Conservation (phyloP, 805 yeast species). For the Monosporozyma yasuniensis region DNA sequence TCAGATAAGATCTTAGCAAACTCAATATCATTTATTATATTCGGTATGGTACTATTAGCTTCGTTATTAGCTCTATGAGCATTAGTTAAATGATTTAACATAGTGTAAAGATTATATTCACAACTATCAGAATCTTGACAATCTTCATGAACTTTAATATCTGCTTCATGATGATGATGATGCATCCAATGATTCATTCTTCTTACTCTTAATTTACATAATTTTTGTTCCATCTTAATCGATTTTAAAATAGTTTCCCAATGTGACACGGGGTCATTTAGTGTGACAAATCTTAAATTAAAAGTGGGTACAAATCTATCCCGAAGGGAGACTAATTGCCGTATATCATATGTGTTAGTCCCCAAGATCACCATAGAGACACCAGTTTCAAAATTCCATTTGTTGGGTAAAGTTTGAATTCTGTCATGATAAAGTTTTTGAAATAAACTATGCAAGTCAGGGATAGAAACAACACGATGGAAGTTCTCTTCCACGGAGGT, state of each 20-base stretch:
- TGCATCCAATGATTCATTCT: conserved; percentile 29
- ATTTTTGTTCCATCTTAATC: conserved; percentile 2
- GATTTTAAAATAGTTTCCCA: conserved; percentile 1
- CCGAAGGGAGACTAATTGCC: conserved; percentile 11
- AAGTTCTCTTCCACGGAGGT: neutral
- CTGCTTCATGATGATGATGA: conserved; percentile 5
- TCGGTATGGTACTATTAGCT: conserved; percentile 9
- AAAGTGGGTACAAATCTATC: conserved; percentile 20
- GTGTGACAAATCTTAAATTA: conserved; percentile 13
- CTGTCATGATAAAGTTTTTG: conserved; percentile 17
- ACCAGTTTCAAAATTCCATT: conserved; percentile 19
- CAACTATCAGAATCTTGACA: conserved; percentile 5
- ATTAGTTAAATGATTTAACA: conserved; percentile 17
- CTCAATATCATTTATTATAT: conserved; percentile 13
- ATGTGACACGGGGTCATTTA: conserved; percentile 1
- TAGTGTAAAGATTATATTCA: conserved; percentile 20
- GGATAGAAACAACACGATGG: conserved; percentile 5
- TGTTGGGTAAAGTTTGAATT: conserved; percentile 10
- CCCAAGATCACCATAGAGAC: conserved; percentile 17
- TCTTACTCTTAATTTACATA: conserved; percentile 14
- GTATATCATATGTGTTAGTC: conserved; percentile 4
- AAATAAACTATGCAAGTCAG: conserved; percentile 7
- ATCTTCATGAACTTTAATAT: neutral
- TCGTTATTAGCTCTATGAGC: neutral
- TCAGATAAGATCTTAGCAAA: conserved; percentile 8